Percentiles rank a stretch among this genome's conserved stretches.
phyloP scores from a whole-genome alignment of 305 asterid species.

The Fraxinus nigra region DNA sequence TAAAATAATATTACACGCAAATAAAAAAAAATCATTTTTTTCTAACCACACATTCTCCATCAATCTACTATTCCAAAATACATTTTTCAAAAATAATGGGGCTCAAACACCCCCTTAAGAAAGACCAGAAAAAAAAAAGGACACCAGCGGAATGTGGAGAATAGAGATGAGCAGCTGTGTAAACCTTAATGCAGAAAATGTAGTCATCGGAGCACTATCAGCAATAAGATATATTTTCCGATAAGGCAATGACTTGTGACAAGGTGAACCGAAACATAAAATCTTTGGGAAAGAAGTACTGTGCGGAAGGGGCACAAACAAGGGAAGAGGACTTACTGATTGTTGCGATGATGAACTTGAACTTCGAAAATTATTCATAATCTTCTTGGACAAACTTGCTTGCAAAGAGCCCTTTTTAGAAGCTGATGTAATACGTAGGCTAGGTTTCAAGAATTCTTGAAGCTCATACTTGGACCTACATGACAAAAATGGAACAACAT shows the following conservation, averaged over 20 bases:
- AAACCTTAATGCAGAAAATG: not conserved
- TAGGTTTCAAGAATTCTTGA: constrained; percentile 89
- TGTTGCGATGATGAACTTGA: constrained; percentile 50
- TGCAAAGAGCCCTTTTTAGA: constrained; percentile 56
- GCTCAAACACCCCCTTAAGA: not conserved
- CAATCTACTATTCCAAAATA: too few relatives aligned
- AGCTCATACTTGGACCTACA: constrained; percentile 83
- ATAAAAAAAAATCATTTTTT: too few relatives aligned
- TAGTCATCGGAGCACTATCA: not conserved
- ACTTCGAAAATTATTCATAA: constrained; percentile 56
- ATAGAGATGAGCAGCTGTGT: not conserved
- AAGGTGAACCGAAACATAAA: not conserved
- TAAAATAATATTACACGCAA: too few relatives aligned
- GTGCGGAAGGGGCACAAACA: not conserved
- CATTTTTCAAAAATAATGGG: too few relatives aligned
- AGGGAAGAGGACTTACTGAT: constrained; percentile 46
- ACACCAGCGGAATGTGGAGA: not conserved
- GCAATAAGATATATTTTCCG: not conserved
- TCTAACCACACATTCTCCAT: too few relatives aligned
- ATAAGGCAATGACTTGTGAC: not conserved
- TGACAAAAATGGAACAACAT: not conserved
- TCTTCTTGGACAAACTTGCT: constrained; percentile 68
- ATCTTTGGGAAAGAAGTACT: not conserved
- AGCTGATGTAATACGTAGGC: constrained; percentile 77
- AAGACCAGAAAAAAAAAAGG: not conserved